Evolutionary conservation across 1,284 basidiomycete genomes (phyloP).

Genomic region (Sanghuangporus weigelae): DNA sequence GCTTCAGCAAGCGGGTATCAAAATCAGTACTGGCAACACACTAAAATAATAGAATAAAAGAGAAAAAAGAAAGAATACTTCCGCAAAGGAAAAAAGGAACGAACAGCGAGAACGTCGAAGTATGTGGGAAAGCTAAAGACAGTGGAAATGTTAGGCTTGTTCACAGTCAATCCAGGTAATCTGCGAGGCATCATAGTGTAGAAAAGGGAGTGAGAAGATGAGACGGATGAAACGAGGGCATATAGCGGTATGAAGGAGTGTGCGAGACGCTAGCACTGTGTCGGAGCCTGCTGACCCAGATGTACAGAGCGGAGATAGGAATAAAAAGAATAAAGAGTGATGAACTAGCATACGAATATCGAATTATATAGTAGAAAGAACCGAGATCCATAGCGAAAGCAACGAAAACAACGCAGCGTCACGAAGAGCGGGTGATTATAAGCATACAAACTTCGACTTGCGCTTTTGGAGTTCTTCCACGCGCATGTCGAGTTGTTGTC

Average conservation of each 20-base stretch:
- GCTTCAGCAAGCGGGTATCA: slow-evolving; percentile 15
- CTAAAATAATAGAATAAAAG: not conserved
- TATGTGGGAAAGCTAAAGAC: not conserved
- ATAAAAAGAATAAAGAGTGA: slow-evolving; percentile 14
- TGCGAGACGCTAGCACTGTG: slow-evolving; percentile 1
- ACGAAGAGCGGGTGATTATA: slow-evolving; percentile 37
- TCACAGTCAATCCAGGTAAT: not conserved
- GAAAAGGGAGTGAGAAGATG: slow-evolving; percentile 2
- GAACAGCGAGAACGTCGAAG: not conserved
- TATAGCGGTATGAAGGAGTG: slow-evolving; percentile 22
- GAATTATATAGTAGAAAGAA: not conserved
- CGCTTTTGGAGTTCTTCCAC: slow-evolving; percentile 79
- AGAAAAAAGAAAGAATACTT: not conserved
- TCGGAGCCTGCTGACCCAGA: slow-evolving; percentile 12
- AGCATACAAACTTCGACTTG: slow-evolving; percentile 82
- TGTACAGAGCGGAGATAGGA: slow-evolving; percentile 2
- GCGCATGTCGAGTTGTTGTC: slow-evolving; percentile 76
- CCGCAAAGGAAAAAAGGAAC: slow-evolving; percentile 2
- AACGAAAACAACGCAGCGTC: not conserved
- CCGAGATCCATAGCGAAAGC: slow-evolving; percentile 18
- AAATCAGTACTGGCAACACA: slow-evolving; percentile 15
- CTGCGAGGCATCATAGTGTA: not conserved
- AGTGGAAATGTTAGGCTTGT: not conserved
- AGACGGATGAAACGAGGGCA: slow-evolving; percentile 22
- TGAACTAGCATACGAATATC: not conserved